A percentile compares a stretch with the other conserved stretches of the same genome.
These are phyloP conservation scores for Peronospora tabacina DNA, from an alignment of 352 stramenopile genomes.

Conservation along the genomic window DNA sequence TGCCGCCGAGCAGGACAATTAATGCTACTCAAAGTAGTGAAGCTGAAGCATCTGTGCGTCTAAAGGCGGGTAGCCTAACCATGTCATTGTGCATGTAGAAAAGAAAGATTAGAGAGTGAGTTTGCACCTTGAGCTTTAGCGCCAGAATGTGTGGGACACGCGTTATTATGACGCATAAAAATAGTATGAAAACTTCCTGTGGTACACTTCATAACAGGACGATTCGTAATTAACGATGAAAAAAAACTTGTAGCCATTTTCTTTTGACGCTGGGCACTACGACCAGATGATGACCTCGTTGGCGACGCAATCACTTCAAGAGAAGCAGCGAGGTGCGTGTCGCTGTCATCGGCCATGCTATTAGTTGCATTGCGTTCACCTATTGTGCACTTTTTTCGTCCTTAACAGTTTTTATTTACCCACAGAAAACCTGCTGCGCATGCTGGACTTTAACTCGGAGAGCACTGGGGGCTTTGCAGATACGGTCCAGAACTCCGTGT, in stretches of 20 bases:
- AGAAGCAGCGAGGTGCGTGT: slow-evolving; percentile 68
- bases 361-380: background rate
- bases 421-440: slow-evolving; percentile 69
- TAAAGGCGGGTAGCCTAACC: slow-evolving; percentile 56
- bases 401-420: background rate
- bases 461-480: slow-evolving; percentile 29
- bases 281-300: slow-evolving; percentile 29
- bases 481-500: slow-evolving; percentile 29
- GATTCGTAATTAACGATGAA: slow-evolving; percentile 15
- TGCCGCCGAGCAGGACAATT: slow-evolving; percentile 30
- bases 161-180: too few species aligned
- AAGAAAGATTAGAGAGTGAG: too few species aligned
- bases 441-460: slow-evolving; percentile 84
- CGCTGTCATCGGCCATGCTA: background rate
- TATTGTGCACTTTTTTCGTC: background rate
- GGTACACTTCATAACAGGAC: slow-evolving; percentile 1
- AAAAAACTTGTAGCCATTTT: slow-evolving; percentile 6
- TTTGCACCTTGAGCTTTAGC: too few species aligned
- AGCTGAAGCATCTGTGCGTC: slow-evolving; percentile 70
- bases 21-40: slow-evolving; percentile 59
- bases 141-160: too few species aligned
- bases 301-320: slow-evolving; percentile 54
- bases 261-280: slow-evolving; percentile 9
- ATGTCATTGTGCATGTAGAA: slow-evolving; percentile 58
- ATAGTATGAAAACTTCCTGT: too few species aligned